Base-by-base conservation (phyloP, 225 moss, liverwort and hornwort species). In the Marchantia polymorpha region DNA sequence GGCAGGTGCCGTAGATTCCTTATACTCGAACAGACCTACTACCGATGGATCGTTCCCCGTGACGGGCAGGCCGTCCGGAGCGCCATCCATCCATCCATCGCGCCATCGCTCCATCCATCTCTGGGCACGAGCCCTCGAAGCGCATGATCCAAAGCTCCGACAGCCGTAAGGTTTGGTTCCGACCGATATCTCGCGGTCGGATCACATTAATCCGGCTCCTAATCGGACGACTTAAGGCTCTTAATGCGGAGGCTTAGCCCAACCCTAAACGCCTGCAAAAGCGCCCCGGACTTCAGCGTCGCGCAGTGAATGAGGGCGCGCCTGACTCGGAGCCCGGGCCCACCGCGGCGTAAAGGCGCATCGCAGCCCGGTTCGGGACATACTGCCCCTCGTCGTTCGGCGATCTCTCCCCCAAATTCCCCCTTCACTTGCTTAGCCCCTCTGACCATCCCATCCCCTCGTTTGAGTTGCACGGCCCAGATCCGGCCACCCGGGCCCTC, bases 101-200 rank as follows among this genome's bases (percentile, higher is more conserved):
- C 23, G 3, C 2, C 63, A 23, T 63, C 23, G 10, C 10, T 19
- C 63, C 20, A 63, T 19, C 63, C 63, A 23, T 19, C 16, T n/a
- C 10, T 20, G 17, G 63, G 23, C 63, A 63, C 23, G 63, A 63
- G n/a, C 17, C 3, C 63, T 20, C 23, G 1, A 63, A 63, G 63
- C 63, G n/a, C 63, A 63, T 63, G 63, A 23, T 63, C 63, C 63
- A 63, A 63, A 20, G 63, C 20, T 63, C 63, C 63, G 63, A 63
- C 63, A 63, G 63, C 63, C 63, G 63, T n/a, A 11, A 63, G 63
- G 63, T n/a, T 63, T 63, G 17, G 63, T 63, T 63, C 63, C 63
- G 63, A 63, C 63, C 63, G 63, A 63, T 15, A 63, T 20, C 63
- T 20, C 63, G 63, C 63, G 63, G 63, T 63, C 63, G 63, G 63